Percentiles rank a stretch among this genome's conserved stretches.
Evolutionary conservation across 2,329 filamentous ascomycete genomes (phyloP).

Genomic region (Calonectria honghensis): DNA sequence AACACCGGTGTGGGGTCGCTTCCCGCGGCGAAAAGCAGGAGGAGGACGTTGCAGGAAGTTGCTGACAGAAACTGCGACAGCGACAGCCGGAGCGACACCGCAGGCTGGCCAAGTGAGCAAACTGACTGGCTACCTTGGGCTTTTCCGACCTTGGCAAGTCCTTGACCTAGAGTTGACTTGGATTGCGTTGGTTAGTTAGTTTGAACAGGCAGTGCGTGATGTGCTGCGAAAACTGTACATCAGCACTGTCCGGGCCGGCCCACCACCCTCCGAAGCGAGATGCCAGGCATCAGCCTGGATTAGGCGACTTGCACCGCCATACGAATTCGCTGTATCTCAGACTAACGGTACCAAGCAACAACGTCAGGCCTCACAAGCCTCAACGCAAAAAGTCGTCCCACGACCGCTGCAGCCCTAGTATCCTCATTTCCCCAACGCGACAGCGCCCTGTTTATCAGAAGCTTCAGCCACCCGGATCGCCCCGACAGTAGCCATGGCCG

Average conservation of each 20-base stretch:
- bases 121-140: neutral
- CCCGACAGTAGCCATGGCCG: conserved; percentile 73
- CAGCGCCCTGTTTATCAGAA: conserved; percentile 37
- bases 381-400: conserved; percentile 35
- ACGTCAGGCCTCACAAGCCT: conserved; percentile 29
- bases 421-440: conserved; percentile 35
- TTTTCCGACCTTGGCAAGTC: neutral
- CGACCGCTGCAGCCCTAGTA: conserved; percentile 29
- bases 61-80: conserved; percentile 6
- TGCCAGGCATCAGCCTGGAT: conserved; percentile 36
- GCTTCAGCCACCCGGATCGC: conserved; percentile 37
- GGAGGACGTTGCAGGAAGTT: neutral
- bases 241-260: conserved; percentile 38
- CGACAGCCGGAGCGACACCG: neutral
- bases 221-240: neutral
- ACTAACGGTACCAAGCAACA: conserved; percentile 33
- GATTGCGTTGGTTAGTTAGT: neutral
- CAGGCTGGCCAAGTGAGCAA: neutral
- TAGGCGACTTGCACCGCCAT: conserved; percentile 12
- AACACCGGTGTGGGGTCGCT: conserved; percentile 23
- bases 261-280: conserved; percentile 23
- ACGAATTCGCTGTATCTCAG: conserved; percentile 25
- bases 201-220: conserved; percentile 6
- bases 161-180: neutral
- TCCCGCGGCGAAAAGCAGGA: neutral